Conservation (phyloP, 805 yeast genomes). For the Wickerhamomyces chaumierensis region DNA sequence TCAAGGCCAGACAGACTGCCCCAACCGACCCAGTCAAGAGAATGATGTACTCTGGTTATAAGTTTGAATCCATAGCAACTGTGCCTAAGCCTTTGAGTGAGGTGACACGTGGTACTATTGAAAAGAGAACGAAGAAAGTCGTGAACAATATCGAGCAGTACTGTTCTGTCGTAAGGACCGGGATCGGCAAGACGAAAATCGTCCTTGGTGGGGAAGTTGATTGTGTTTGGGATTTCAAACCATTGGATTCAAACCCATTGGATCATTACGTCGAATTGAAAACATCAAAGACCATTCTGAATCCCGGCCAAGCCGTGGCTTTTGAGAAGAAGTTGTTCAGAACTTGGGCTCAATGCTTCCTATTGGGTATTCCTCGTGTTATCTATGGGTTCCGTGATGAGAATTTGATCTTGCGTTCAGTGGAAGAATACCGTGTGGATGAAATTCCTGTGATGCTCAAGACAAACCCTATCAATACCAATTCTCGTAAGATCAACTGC, state of each 20-base stretch:
- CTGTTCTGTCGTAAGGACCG: slow-evolving; percentile 71
- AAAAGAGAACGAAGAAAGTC: slow-evolving; percentile 43
- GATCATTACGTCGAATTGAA: slow-evolving; percentile 80
- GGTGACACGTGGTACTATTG: slow-evolving; percentile 55
- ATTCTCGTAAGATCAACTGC: slow-evolving; percentile 48
- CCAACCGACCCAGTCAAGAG: slow-evolving; percentile 19
- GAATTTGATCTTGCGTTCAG: slow-evolving; percentile 43
- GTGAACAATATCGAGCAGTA: slow-evolving; percentile 73
- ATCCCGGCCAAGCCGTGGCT: slow-evolving; percentile 42
- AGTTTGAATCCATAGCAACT: slow-evolving; percentile 75
- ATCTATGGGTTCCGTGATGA: slow-evolving; percentile 84
- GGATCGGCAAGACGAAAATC: slow-evolving; percentile 62
- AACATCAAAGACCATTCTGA: slow-evolving; percentile 46
- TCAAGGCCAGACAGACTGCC: slow-evolving; percentile 15
- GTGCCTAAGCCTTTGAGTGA: slow-evolving; percentile 66
- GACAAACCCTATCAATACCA: slow-evolving; percentile 30
- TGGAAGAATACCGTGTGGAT: slow-evolving; percentile 70
- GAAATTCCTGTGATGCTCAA: slow-evolving; percentile 66
- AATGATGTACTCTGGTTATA: slow-evolving; percentile 62
- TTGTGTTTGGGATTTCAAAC: slow-evolving; percentile 75
- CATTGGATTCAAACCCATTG: slow-evolving; percentile 32
- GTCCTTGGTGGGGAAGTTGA: slow-evolving; percentile 87
- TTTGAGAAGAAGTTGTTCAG: slow-evolving; percentile 71
- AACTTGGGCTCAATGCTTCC: slow-evolving; percentile 91
- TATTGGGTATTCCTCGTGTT: slow-evolving; percentile 73